A percentile compares a stretch with the other conserved stretches of the same genome.
Evolutionary conservation across 495 filamentous ascomycete genomes (phyloP).

Genomic region (Daldinia decipiens): DNA sequence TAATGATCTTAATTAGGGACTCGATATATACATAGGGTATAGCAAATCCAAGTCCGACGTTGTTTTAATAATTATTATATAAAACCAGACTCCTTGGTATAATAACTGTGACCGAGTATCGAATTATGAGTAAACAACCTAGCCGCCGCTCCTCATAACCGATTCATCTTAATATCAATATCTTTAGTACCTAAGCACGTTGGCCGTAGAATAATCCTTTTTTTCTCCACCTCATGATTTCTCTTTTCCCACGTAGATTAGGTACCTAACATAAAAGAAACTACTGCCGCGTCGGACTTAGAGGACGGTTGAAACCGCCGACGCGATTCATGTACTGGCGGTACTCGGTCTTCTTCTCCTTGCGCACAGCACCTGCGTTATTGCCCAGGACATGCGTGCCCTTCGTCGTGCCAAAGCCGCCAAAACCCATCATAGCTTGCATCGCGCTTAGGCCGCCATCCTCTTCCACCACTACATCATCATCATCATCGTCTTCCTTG

Average conservation of each 20-base stretch:
- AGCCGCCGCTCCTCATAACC: background rate
- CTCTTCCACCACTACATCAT: constrained; percentile 58
- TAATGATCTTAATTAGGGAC: background rate
- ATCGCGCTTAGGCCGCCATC: constrained; percentile 80
- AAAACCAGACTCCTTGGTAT: background rate
- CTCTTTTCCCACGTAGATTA: background rate
- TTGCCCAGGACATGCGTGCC: constrained; percentile 91
- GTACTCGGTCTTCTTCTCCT: constrained; percentile 96
- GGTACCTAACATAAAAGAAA: background rate
- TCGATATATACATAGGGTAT: background rate
- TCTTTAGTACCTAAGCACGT: background rate
- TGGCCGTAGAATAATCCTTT: background rate
- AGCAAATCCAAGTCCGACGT: background rate
- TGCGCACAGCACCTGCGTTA: constrained; percentile 81
- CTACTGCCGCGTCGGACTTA: constrained; percentile 63
- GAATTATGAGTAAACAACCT: background rate
- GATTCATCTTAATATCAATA: background rate
- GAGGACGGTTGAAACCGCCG: constrained; percentile 95
- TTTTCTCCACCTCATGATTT: background rate
- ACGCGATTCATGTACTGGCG: constrained; percentile 98
- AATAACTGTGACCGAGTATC: background rate
- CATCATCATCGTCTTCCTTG: constrained; percentile 51
- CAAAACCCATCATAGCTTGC: constrained; percentile 88
- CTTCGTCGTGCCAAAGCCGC: constrained; percentile 85
- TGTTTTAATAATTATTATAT: background rate